Evolutionary conservation across 2,329 filamentous ascomycete species (phyloP).

Genomic region (Colletotrichum gigasporum): DNA sequence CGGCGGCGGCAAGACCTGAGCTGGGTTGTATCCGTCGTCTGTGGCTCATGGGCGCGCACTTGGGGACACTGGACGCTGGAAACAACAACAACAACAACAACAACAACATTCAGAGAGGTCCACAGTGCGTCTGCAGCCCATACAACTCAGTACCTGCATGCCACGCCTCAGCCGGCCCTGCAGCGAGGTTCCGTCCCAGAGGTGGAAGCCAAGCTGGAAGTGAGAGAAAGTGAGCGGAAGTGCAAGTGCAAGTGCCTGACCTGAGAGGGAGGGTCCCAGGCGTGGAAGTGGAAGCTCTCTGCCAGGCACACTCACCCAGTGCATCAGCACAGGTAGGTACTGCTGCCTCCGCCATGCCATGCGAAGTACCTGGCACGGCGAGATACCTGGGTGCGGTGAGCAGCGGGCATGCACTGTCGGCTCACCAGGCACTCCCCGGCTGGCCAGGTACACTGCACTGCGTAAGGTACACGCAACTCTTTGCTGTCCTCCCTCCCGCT

Average conservation of each 20-base stretch:
- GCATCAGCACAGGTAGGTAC: background rate
- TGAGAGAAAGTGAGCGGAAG: background rate
- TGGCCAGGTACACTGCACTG: slow-evolving; percentile 1
- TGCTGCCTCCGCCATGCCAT: too few species aligned
- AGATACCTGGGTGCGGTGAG: too few species aligned
- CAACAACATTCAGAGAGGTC: background rate
- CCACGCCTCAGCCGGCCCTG: slow-evolving; percentile 28
- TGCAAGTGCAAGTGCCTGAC: too few species aligned
- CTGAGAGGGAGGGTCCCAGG: too few species aligned
- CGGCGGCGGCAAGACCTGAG: background rate
- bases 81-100: slow-evolving; percentile 3
- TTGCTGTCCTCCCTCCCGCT: background rate
- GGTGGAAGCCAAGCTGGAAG: too few species aligned
- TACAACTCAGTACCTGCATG: slow-evolving; percentile 31
- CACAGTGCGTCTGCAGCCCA: slow-evolving; percentile 19
- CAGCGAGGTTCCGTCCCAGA: slow-evolving; percentile 17
- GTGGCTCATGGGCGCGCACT: too few species aligned
- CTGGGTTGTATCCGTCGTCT: background rate
- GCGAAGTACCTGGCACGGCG: too few species aligned
- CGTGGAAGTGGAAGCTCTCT: too few species aligned
- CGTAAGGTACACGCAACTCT: slow-evolving; percentile 11
- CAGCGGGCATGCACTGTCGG: too few species aligned
- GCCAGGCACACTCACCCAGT: background rate
- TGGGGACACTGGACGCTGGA: too few species aligned
- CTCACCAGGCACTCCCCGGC: slow-evolving; percentile 12